Conservation (phyloP, 805 yeast genomes). For the Kregervanrija delftensis region DNA sequence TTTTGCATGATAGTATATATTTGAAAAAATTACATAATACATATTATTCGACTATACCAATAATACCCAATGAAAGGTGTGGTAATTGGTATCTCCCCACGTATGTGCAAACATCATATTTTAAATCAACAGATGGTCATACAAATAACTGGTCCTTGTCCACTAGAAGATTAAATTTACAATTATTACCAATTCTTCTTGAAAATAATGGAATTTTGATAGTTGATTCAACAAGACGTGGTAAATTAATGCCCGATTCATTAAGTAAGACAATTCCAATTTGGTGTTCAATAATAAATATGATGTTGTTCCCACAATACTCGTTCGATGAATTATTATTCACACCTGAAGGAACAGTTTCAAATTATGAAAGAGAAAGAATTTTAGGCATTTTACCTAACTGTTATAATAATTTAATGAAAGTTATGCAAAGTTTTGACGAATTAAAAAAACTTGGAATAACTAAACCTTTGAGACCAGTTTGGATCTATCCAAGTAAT, state of each 20-base stretch:
- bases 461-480: conserved; percentile 51
- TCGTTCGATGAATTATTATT: conserved; percentile 7
- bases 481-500: conserved; percentile 61
- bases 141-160: conserved; percentile 75
- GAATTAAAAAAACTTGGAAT: conserved; percentile 22
- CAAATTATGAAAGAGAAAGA: conserved; percentile 47
- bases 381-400: conserved; percentile 44
- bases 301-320: conserved; percentile 35
- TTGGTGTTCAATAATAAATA: conserved; percentile 80
- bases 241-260: conserved; percentile 82
- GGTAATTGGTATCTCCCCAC: conserved; percentile 71
- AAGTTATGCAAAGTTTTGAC: conserved; percentile 5
- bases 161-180: conserved; percentile 65
- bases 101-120: conserved; percentile 39
- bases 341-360: conserved; percentile 46
- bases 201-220: conserved; percentile 44
- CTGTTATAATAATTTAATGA: not conserved
- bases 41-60: conserved; percentile 29
- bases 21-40: conserved; percentile 34
- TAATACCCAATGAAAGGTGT: conserved; percentile 75
- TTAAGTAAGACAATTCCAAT: conserved; percentile 82
- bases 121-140: conserved; percentile 92
- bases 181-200: conserved; percentile 46
- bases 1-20: conserved; percentile 52
- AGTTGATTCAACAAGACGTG: conserved; percentile 82